Evolutionary conservation across 2,329 filamentous ascomycete species (phyloP).

Genomic region (Colletotrichum sp.): DNA sequence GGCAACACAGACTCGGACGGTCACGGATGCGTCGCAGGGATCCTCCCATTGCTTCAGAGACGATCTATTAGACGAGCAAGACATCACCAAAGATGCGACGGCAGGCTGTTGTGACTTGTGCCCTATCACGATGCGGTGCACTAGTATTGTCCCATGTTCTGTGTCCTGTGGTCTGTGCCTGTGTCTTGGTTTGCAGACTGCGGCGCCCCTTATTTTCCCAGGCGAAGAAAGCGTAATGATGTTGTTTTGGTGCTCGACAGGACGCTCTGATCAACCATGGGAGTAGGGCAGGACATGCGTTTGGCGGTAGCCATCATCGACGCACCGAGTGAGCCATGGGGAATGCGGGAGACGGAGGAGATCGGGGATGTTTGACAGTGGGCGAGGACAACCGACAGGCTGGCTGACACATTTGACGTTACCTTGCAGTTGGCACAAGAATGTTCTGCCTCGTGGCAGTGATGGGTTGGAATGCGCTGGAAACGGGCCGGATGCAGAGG

Average conservation of each 20-base stretch:
- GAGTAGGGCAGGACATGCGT: not conserved
- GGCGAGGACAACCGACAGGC: not conserved
- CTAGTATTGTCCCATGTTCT: not conserved
- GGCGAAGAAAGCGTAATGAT: not conserved
- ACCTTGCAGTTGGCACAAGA: not conserved
- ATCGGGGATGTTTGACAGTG: not conserved
- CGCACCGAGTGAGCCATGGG: not conserved
- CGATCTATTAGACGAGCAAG: not conserved
- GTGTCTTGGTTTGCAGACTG: not conserved
- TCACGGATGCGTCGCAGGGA: not conserved
- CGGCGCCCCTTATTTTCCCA: not conserved
- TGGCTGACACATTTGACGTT: slow-evolving; percentile 9
- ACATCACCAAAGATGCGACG: not conserved
- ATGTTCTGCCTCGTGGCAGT: slow-evolving; percentile 8
- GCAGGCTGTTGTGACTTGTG: not conserved
- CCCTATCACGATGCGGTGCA: not conserved
- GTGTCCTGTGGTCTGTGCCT: not conserved
- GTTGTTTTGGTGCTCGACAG: not conserved
- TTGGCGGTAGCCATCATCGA: not conserved
- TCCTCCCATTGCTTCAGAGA: not conserved
- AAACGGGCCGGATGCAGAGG: slow-evolving; percentile 2
- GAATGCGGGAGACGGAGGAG: not conserved
- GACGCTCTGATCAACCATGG: not conserved
- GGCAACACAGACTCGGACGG: not conserved
- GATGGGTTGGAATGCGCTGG: slow-evolving; percentile 1